Evolutionary conservation across 257 asterid species (phyloP).

Genomic region (Ehretia macrophylla): DNA sequence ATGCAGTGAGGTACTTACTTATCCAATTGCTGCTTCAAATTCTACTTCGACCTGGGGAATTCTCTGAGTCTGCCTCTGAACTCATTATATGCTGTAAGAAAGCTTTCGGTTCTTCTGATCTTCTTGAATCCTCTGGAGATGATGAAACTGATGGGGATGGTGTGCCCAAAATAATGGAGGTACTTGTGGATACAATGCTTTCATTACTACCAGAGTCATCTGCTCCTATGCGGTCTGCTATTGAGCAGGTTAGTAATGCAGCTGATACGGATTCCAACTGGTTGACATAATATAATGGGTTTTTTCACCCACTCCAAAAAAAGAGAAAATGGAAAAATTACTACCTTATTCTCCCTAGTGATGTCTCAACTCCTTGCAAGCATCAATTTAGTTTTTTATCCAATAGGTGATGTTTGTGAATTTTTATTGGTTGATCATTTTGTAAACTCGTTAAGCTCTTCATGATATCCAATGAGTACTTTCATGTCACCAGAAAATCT

Average conservation of each 20-base stretch:
- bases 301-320: neutral
- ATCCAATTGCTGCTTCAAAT: slow-evolving; percentile 92
- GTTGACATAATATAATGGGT: neutral
- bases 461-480: too few species aligned
- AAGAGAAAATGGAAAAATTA: too few species aligned
- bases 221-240: slow-evolving; percentile 81
- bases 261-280: neutral
- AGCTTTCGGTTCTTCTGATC: slow-evolving; percentile 63
- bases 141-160: slow-evolving; percentile 69
- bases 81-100: slow-evolving; percentile 80
- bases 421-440: too few species aligned
- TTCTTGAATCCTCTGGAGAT: slow-evolving; percentile 62
- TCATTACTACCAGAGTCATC: slow-evolving; percentile 91
- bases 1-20: slow-evolving; percentile 74
- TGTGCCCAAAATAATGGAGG: slow-evolving; percentile 76
- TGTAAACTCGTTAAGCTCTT: too few species aligned
- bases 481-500: too few species aligned
- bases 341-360: too few species aligned
- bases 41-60: slow-evolving; percentile 83
- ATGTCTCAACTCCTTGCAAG: too few species aligned
- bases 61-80: slow-evolving; percentile 82
- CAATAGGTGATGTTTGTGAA: too few species aligned
- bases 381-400: too few species aligned
- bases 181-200: slow-evolving; percentile 92
- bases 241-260: slow-evolving; percentile 67